These are phyloP conservation scores for Austroboletus festivus DNA, from an alignment of 768 basidiomycete genomes.

Conservation along the genomic window DNA sequence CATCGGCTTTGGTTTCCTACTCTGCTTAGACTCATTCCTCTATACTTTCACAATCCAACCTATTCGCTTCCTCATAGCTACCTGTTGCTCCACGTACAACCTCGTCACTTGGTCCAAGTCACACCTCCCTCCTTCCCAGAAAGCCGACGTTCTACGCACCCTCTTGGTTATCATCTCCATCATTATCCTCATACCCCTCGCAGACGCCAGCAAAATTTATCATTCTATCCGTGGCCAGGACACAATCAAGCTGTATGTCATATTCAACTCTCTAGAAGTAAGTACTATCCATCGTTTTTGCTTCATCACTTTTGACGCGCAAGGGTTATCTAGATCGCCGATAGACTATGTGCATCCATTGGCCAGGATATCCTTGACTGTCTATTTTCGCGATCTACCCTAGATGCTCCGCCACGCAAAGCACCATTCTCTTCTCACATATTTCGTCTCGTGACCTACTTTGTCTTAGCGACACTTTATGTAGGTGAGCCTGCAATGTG, in stretches of 20 bases:
- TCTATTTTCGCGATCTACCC: slow-evolving; percentile 88
- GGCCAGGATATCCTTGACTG: slow-evolving; percentile 98
- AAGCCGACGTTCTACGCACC: slow-evolving; percentile 86
- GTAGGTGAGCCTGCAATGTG: slow-evolving; percentile 52
- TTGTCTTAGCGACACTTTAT: slow-evolving; percentile 77
- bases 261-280: slow-evolving; percentile 98
- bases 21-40: slow-evolving; percentile 95
- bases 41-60: slow-evolving; percentile 98
- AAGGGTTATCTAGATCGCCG: slow-evolving; percentile 70
- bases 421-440: slow-evolving; percentile 59
- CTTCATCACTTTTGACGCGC: neutral
- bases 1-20: slow-evolving; percentile 84
- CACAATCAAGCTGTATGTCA: slow-evolving; percentile 97
- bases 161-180: slow-evolving; percentile 74
- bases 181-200: slow-evolving; percentile 71
- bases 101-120: slow-evolving; percentile 47
- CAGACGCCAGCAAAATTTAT: slow-evolving; percentile 97
- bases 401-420: slow-evolving; percentile 67
- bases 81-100: slow-evolving; percentile 52
- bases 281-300: slow-evolving; percentile 21
- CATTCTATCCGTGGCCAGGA: slow-evolving; percentile 97
- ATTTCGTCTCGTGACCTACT: slow-evolving; percentile 80
- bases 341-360: slow-evolving; percentile 90
- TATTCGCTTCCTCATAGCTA: slow-evolving; percentile 74
- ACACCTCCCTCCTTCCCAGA: slow-evolving; percentile 79